phyloP scores from a whole-genome alignment of 805 yeast species.

The Teunomyces kruisii region DNA sequence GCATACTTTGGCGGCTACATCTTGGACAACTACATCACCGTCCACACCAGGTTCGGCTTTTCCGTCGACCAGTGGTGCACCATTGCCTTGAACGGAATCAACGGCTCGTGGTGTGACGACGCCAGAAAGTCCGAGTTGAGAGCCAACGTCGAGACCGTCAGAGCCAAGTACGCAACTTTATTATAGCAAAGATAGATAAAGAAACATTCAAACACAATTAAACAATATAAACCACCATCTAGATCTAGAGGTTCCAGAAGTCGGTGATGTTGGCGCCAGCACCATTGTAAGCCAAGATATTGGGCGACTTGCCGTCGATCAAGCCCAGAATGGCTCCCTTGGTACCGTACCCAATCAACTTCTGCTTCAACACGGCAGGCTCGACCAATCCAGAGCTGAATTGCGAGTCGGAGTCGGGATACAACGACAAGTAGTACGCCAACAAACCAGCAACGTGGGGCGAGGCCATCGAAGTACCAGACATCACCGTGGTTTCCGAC shows the following conservation, averaged over 20 bases:
- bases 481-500: conserved; percentile 72
- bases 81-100: conserved; percentile 64
- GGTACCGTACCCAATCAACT: conserved; percentile 68
- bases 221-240: not conserved
- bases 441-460: conserved; percentile 94
- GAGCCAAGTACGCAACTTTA: conserved; percentile 32
- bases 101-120: conserved; percentile 72
- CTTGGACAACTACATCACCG: conserved; percentile 68
- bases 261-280: conserved; percentile 69
- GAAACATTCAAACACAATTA: too few relatives aligned
- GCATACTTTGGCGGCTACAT: conserved; percentile 32
- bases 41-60: conserved; percentile 66
- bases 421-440: conserved; percentile 83
- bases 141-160: conserved; percentile 43
- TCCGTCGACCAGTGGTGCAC: conserved; percentile 57
- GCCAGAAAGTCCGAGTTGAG: conserved; percentile 52
- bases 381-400: conserved; percentile 59
- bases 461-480: conserved; percentile 98
- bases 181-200: not conserved
- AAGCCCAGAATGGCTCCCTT: conserved; percentile 57
- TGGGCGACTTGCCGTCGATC: conserved; percentile 70
- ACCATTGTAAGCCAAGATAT: conserved; percentile 76
- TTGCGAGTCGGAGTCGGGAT: conserved; percentile 70
- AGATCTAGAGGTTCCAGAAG: conserved; percentile 50
- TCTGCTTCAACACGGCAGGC: conserved; percentile 75